Evolutionary conservation across 129 eudicot genomes (phyloP), one percentile per base, ranked within the genome.

Genomic region (Silybum marianum): DNA sequence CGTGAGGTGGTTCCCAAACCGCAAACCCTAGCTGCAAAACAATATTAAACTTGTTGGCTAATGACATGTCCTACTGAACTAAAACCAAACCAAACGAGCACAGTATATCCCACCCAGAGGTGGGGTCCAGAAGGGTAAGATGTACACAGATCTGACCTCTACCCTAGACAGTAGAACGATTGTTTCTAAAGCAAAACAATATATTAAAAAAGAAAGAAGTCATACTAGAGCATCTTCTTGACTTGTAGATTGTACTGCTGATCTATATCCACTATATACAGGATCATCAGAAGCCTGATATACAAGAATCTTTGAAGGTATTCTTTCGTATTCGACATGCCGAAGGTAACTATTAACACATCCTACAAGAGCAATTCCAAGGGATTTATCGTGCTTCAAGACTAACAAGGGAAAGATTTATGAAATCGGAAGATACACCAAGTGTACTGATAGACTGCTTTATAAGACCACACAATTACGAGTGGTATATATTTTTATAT

Each of bases 1-100:
- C 97, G 82, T 95, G 99, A 69, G 99, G 99, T 14, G 99, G 99
- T 84, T 95, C 99, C 97, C 97, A 95, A 60, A 81, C 84, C 19
- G 99, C 99, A 70, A 92, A 95, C 0, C 86, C 83, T 66, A 95
- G 24, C 99, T 95, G 88, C 75, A 88, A 81, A 86, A 22, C 8
- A 21, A 82, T 22, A 6, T 32, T 72, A 42, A 21, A 44, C 22
- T 40, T 9, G 18, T 83, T 9, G 48, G 58, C 26, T 63, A 68
- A 44, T 30, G 38, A 7, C 62, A 74, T 73, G 19, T 74, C 25
- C 75, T 42, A 74, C 9, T 40, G 7, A 42, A 13, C 25, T 30
- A 54, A 54, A 54, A 54, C 63, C 63, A 54, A 25, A 74, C 32
- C 9, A 78, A 11, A 71, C 32, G 30, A 32, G 6, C 36, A 6